Evolutionary conservation across 768 basidiomycete species (phyloP).

Genomic region (Auricularia cornea): DNA sequence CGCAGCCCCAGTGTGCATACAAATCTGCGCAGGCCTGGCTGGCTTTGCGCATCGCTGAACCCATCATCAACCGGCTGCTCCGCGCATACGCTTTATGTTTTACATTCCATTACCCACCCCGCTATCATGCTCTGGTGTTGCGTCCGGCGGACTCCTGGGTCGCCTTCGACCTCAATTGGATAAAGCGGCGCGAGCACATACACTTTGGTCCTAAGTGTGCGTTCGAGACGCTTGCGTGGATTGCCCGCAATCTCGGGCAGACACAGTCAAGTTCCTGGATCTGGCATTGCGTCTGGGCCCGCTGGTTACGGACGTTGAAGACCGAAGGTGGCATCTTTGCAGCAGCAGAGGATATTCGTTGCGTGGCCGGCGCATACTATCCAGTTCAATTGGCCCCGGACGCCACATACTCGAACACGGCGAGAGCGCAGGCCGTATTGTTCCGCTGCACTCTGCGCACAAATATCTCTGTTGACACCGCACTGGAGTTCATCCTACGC

Average conservation of each 20-base stretch:
- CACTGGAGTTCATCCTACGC: too few relatives aligned
- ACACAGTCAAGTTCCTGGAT: background rate
- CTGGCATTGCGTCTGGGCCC: background rate
- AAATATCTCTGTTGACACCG: too few relatives aligned
- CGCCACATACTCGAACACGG: too few relatives aligned
- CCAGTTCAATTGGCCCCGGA: too few relatives aligned
- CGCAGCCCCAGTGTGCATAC: background rate
- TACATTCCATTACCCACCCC: background rate
- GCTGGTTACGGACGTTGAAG: background rate
- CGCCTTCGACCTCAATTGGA: background rate
- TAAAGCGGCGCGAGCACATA: background rate
- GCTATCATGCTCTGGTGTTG: too few relatives aligned
- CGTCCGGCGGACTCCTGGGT: background rate
- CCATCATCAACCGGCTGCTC: background rate
- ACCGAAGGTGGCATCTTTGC: too few relatives aligned
- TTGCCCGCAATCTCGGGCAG: background rate
- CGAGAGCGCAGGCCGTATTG: too few relatives aligned
- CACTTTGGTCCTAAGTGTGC: background rate
- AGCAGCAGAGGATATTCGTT: too few relatives aligned
- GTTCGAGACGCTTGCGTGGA: background rate
- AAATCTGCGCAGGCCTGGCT: background rate
- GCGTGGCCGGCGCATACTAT: too few relatives aligned
- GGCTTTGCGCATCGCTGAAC: background rate
- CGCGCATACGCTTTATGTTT: background rate
- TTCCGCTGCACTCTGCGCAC: too few relatives aligned